Base-by-base conservation (phyloP, 495 filamentous ascomycete species). In the Trichocladium antarcticum region DNA sequence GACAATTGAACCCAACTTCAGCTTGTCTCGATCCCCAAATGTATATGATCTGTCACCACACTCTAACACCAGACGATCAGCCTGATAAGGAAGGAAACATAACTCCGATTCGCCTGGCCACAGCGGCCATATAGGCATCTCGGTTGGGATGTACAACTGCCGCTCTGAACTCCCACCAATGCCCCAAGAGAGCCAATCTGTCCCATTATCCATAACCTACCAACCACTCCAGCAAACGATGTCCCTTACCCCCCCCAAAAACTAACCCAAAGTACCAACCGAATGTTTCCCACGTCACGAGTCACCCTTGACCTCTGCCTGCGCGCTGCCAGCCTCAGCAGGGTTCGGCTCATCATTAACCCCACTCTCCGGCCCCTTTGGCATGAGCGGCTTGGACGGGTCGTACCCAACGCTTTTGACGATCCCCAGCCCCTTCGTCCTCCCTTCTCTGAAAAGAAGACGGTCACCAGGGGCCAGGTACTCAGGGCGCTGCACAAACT, bases 401-500 rank as follows among this genome's bases (percentile, higher is more conserved):
- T 97, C 89, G 67, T 96, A 97, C 5, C 89, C 90, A 1, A 97
- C 73, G 41, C 78, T 77, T 63, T 93, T 97, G 34, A 98, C 89
- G 54, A 97, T 96, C 0, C 92, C 92, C 5, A 97, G 68, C 0
- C 92, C 92, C 72, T 95, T 97, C 0, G 92, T 98, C 44, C 93
- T 76, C 0, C 92, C 92, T 67, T 98, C 92, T 21, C 92, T 78
- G 71, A 98, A 98, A 27, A 98, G 68, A 28, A 98, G 78, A 24
- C 90, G 76, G 63, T 97, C 92, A 0, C 92, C 92, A 3, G 84
- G 80, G 2, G 79, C 82, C 15, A 98, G 68, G 55, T 93, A 98
- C 69, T 98, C 92, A 27, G 92, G 92, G n/a, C 93, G 73, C 63
- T 97, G 93, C 37, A 95, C 83, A 60, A 98, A 98, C 12, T 82